These are phyloP conservation scores for Rhizopus stolonifer DNA, from an alignment of 371 early-diverging fungal species.

Conservation along the genomic window DNA sequence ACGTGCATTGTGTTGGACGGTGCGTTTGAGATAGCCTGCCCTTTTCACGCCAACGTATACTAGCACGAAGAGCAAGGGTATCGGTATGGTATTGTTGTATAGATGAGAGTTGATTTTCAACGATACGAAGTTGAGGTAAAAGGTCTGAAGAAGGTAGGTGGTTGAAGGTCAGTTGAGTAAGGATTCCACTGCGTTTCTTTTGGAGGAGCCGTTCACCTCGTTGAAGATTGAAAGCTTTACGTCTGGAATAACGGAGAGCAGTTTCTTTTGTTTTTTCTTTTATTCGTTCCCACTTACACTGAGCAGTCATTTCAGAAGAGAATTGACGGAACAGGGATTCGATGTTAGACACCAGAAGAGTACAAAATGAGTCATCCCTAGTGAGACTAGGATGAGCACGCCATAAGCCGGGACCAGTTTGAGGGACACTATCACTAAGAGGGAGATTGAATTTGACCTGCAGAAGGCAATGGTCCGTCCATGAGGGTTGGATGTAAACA, in stretches of 20 bases:
- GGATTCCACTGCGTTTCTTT: slow-evolving; percentile 3
- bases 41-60: slow-evolving; percentile 7
- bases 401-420: slow-evolving; percentile 1
- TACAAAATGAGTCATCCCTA: background rate
- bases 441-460: background rate
- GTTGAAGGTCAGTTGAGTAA: slow-evolving; percentile 3
- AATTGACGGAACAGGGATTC: no score
- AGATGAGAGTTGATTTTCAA: background rate
- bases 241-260: no score
- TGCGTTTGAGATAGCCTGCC: slow-evolving; percentile 9
- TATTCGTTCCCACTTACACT: no score
- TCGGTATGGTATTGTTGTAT: slow-evolving; percentile 5
- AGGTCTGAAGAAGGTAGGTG: background rate
- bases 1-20: background rate
- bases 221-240: background rate
- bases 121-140: background rate
- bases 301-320: no score
- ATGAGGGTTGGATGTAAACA: background rate
- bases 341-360: no score
- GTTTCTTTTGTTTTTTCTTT: no score
- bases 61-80: background rate
- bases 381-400: slow-evolving; percentile 1
- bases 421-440: background rate
- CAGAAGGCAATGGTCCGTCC: slow-evolving; percentile 2
- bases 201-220: background rate